Conservation (phyloP, 768 basidiomycete species). For the Boletus edulis region DNA sequence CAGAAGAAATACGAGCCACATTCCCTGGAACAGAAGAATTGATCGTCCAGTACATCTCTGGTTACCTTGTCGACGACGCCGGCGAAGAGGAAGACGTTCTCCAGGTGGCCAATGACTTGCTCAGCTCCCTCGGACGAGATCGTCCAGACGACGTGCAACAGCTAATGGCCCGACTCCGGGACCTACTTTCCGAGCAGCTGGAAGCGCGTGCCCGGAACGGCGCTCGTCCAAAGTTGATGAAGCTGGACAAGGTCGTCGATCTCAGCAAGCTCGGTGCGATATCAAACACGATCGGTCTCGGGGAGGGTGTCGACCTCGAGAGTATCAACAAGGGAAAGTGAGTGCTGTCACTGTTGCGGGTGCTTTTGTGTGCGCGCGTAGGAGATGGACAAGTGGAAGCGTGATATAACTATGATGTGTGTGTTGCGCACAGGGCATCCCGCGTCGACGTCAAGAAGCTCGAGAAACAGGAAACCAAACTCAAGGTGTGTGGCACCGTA, state of each 20-base stretch:
- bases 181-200: slow-evolving; percentile 65
- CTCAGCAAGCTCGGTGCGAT: slow-evolving; percentile 78
- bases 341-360: slow-evolving; percentile 24
- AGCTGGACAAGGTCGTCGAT: slow-evolving; percentile 84
- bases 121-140: slow-evolving; percentile 73
- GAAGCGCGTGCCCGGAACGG: slow-evolving; percentile 54
- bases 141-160: slow-evolving; percentile 55
- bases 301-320: slow-evolving; percentile 85
- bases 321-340: slow-evolving; percentile 95
- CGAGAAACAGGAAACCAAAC: slow-evolving; percentile 96
- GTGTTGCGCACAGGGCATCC: slow-evolving; percentile 58
- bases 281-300: slow-evolving; percentile 75
- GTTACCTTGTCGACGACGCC: slow-evolving; percentile 85
- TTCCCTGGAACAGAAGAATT: slow-evolving; percentile 83
- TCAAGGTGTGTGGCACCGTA: slow-evolving; percentile 51
- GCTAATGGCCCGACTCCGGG: slow-evolving; percentile 63
- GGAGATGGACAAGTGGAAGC: background rate
- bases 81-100: slow-evolving; percentile 87
- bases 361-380: background rate
- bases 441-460: slow-evolving; percentile 94
- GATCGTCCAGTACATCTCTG: slow-evolving; percentile 83
- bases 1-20: slow-evolving; percentile 67
- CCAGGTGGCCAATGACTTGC: slow-evolving; percentile 68
- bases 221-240: slow-evolving; percentile 64
- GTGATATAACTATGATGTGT: slow-evolving; percentile 1